Evolutionary conservation across 2,329 filamentous ascomycete genomes (phyloP), one percentile per base, ranked within the genome.

Genomic region (Periconia sp.): DNA sequence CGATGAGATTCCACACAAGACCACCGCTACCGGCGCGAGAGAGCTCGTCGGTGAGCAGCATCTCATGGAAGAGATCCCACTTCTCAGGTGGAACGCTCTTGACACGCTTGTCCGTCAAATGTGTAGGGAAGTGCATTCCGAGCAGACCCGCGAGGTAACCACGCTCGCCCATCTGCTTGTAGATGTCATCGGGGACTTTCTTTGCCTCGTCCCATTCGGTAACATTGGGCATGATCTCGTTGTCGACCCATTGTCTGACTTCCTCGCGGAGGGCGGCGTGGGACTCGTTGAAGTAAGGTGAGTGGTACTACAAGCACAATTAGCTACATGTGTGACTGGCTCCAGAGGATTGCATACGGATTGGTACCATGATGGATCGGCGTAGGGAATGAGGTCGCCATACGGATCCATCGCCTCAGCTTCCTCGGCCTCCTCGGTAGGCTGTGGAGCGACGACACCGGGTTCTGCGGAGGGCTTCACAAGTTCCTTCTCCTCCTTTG

Each of bases 11-110:
- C 94, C 94, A 97, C 16, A 97, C 91, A 52, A 97, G 87, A 45
- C 94, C 94, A 63, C 94, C 94, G 34, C 89, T 95, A 42, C 87
- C 94, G 36, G 85, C 79, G 41, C 94, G 89, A 26, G 89, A 95
- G 31, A 99, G 77, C 80, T 99, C 94, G 59, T 99, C 94, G 1
- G 92, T 97, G 46, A 99, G 69, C 31, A 97, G 80, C 83, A 97
- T 82, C 80, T 99, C 94, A 74, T 99, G 94, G 85, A 97, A 99
- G 31, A 95, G 83, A 75, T 99, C 94, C 92, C 92, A 99, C 69
- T 94, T 86, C 74, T 96, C 90, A 0, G 88, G 78, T 0, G 87
- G 73, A 10, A 99, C 94, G 35, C 84, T 87, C 74, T 88, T 83
- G 59, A 96, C 82, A 5, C 79, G 76, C 65, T 86, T 82, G 29